A percentile compares a stretch with the other conserved stretches of the same genome.
phyloP scores from a whole-genome alignment of 192 early-diverging fungal species.

The Pilaira anomala region DNA sequence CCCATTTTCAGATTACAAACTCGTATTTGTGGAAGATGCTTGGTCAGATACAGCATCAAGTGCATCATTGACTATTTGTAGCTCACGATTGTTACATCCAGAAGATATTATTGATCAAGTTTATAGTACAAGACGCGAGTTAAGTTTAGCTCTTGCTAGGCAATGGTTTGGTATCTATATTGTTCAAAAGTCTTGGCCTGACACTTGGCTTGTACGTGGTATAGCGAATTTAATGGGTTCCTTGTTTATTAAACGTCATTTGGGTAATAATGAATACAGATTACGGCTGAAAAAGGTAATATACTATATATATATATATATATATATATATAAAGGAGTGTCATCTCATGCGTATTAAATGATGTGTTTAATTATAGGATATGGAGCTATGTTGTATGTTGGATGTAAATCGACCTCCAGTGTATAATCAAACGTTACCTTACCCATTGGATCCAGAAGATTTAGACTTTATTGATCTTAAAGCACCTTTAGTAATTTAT shows the following conservation, averaged over 20 bases:
- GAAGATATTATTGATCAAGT: constrained; percentile 82
- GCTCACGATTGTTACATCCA: constrained; percentile 60
- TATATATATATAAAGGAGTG: background rate
- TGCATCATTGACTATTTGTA: constrained; percentile 79
- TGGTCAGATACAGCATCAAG: constrained; percentile 64
- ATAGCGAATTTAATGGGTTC: constrained; percentile 73
- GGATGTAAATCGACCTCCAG: constrained; percentile 84
- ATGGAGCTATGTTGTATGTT: constrained; percentile 76
- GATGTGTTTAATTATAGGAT: constrained; percentile 50
- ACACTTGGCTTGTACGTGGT: constrained; percentile 87
- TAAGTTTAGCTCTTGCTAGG: constrained; percentile 70
- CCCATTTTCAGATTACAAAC: constrained; percentile 80
- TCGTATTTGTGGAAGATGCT: constrained; percentile 84
- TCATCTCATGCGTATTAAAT: background rate
- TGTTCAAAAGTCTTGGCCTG: constrained; percentile 63
- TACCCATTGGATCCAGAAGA: constrained; percentile 54
- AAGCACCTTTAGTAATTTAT: constrained; percentile 84
- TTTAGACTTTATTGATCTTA: constrained; percentile 76
- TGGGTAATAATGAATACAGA: constrained; percentile 87
- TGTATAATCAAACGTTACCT: constrained; percentile 65
- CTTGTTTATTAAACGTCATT: constrained; percentile 73
- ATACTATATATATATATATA: background rate
- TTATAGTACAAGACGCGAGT: constrained; percentile 70
- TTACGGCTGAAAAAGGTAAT: constrained; percentile 73
- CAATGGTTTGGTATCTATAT: constrained; percentile 98